Conservation (phyloP, 768 basidiomycete species). For the Boletus reticulatus region DNA sequence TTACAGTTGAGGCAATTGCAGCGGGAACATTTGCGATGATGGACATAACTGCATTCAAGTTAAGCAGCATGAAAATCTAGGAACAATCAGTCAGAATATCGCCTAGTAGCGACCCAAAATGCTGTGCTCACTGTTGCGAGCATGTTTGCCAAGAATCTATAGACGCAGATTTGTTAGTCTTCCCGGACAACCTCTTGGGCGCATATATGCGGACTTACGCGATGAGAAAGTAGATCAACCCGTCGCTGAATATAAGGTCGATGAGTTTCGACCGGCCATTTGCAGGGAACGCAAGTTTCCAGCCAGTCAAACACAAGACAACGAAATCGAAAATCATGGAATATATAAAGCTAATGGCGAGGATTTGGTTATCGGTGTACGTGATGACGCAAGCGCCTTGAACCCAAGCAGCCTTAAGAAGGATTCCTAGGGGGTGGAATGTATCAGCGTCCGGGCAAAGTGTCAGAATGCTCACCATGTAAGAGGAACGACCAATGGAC, state of each 20-base stretch:
- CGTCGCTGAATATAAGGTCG: conserved; percentile 67
- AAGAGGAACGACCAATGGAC: conserved; percentile 72
- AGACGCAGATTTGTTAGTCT: conserved; percentile 4
- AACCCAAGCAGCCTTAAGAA: conserved; percentile 59
- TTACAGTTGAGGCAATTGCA: conserved; percentile 64
- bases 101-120: not conserved
- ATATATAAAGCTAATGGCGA: conserved; percentile 70
- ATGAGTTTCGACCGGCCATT: conserved; percentile 56
- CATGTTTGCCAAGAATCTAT: conserved; percentile 67
- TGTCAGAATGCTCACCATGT: conserved; percentile 43
- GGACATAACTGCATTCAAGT: conserved; percentile 71
- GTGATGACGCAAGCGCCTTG: conserved; percentile 55
- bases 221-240: conserved; percentile 68
- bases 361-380: conserved; percentile 54
- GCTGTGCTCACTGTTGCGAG: conserved; percentile 43
- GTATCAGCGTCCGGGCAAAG: not conserved
- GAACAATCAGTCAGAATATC: not conserved
- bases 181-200: not conserved
- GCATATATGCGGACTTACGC: conserved; percentile 46
- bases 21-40: conserved; percentile 74
- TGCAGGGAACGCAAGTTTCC: conserved; percentile 51
- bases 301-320: conserved; percentile 59
- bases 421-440: conserved; percentile 40
- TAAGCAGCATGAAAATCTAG: conserved; percentile 60
- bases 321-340: conserved; percentile 70